A percentile compares a stretch with the other conserved stretches of the same genome.
Evolutionary conservation across 129 eudicot genomes (phyloP).

Genomic region (Chrysanthemum seticuspe): DNA sequence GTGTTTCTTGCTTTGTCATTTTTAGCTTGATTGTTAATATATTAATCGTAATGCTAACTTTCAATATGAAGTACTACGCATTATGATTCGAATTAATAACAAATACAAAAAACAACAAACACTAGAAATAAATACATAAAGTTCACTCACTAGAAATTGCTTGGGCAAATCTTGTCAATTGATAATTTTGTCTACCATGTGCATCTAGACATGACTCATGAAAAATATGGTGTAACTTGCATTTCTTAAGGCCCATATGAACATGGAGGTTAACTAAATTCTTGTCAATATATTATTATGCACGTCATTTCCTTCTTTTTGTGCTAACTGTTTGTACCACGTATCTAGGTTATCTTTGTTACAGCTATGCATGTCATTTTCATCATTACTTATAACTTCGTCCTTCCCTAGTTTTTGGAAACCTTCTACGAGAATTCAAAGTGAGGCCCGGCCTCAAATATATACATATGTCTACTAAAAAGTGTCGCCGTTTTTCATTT

Average conservation of each 20-base stretch:
- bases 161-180: constrained; percentile 20
- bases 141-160: constrained; percentile 13
- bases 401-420: too few species aligned
- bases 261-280: constrained; percentile 26
- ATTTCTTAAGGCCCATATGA: constrained; percentile 23
- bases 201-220: constrained; percentile 28
- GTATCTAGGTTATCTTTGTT: too few species aligned
- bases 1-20: too few species aligned
- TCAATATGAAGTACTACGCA: neutral
- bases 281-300: constrained; percentile 13
- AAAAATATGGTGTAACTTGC: constrained; percentile 20
- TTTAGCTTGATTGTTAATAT: too few species aligned
- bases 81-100: neutral
- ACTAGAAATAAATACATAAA: neutral
- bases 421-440: too few species aligned
- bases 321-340: neutral
- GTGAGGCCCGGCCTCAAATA: too few species aligned
- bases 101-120: constrained; percentile 6
- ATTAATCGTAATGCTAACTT: neutral
- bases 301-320: constrained; percentile 8
- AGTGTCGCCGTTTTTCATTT: too few species aligned
- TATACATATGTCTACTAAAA: too few species aligned
- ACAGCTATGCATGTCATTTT: neutral
- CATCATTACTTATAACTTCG: neutral
- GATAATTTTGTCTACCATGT: constrained; percentile 36